Percentiles rank a stretch among this genome's conserved stretches.
Conservation (phyloP, 371 early-diverging fungal genomes). For the Mortierella sp. region DNA sequence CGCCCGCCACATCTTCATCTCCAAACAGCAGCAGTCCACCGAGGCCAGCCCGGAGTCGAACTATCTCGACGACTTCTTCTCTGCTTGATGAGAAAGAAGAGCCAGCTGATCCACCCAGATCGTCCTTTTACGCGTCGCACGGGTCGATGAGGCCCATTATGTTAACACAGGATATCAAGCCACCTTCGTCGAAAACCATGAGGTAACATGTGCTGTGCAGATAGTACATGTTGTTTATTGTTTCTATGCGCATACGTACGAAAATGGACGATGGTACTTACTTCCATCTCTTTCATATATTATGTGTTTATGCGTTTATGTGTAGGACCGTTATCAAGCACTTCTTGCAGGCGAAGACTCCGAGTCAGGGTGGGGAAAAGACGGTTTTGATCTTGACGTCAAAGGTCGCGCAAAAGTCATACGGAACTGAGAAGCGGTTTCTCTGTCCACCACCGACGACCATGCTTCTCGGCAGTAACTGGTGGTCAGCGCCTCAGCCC, state of each 20-base stretch:
- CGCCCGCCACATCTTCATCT: constrained; percentile 25
- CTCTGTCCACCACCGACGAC: constrained; percentile 88
- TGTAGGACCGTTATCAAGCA: constrained; percentile 57
- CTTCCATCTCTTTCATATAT: no score
- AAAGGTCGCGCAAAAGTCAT: constrained; percentile 87
- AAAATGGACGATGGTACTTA: no score
- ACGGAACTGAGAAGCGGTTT: constrained; percentile 88
- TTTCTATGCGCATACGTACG: no score
- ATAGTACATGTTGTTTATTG: neutral
- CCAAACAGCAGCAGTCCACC: constrained; percentile 46
- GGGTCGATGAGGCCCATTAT: constrained; percentile 43
- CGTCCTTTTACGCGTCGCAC: constrained; percentile 8
- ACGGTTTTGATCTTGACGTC: constrained; percentile 79
- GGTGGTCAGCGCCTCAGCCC: constrained; percentile 62
- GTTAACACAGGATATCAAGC: constrained; percentile 42
- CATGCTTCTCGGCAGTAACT: constrained; percentile 75
- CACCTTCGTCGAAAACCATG: constrained; percentile 40
- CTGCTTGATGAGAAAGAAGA: constrained; percentile 48
- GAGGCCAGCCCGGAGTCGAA: constrained; percentile 43
- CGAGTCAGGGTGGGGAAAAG: constrained; percentile 68
- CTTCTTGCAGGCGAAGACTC: constrained; percentile 57
- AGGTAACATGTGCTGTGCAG: constrained; percentile 13
- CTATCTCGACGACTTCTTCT: constrained; percentile 46
- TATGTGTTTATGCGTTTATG: neutral
- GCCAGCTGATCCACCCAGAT: constrained; percentile 11